phyloP scores from a whole-genome alignment of 306 rosid species.

The Phaseolus lunatus region DNA sequence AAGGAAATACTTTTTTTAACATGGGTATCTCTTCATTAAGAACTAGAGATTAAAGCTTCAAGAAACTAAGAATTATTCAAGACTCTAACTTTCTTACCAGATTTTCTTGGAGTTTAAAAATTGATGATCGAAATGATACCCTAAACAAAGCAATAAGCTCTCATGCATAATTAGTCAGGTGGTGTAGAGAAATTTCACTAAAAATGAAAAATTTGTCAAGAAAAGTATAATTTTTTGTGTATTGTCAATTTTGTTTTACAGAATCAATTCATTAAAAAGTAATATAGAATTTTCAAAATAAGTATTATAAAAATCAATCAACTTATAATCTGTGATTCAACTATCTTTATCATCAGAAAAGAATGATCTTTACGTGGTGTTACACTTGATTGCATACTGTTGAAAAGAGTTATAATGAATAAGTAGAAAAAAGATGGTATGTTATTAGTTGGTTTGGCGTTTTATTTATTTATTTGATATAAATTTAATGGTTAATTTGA shows the following conservation, averaged over 20 bases:
- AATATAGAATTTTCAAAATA: too few relatives aligned
- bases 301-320: neutral
- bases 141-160: neutral
- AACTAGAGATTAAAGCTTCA: neutral
- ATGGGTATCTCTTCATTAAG: neutral
- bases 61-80: too few relatives aligned
- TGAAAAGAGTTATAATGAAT: neutral
- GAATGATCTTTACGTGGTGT: neutral
- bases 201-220: neutral
- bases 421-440: neutral
- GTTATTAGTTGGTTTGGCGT: neutral
- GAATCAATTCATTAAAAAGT: too few relatives aligned
- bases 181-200: neutral
- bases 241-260: too few relatives aligned
- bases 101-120: too few relatives aligned
- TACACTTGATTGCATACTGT: neutral
- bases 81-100: too few relatives aligned
- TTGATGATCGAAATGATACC: too few relatives aligned
- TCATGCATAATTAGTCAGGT: neutral
- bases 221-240: too few relatives aligned
- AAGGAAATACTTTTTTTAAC: neutral
- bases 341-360: neutral
- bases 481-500: slow-evolving; percentile 5
- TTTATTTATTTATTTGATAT: neutral
- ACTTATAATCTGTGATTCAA: neutral